Evolutionary conservation across 345 rosid species (phyloP).

Genomic region (Hypericum perforatum): DNA sequence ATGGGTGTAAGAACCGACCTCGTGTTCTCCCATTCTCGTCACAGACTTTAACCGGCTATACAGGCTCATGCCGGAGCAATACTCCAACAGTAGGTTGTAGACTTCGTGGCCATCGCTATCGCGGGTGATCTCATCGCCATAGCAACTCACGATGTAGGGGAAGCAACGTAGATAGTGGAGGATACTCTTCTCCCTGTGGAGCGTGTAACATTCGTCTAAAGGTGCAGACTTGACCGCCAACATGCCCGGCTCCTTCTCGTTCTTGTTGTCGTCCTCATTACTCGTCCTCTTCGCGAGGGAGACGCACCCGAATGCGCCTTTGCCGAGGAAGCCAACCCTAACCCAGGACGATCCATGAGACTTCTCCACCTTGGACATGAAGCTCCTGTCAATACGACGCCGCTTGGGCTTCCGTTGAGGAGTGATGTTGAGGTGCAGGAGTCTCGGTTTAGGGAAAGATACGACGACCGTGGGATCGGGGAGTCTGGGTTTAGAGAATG

Average conservation of each 20-base stretch:
- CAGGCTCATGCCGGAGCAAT: conserved; percentile 1
- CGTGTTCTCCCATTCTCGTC: background rate
- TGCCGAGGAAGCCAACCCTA: background rate
- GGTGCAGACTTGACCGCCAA: conserved; percentile 6
- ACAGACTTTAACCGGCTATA: background rate
- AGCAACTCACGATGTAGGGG: conserved; percentile 4
- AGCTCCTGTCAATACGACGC: no score
- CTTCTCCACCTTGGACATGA: no score
- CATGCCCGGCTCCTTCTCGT: background rate
- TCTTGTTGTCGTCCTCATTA: no score
- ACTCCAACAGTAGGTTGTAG: conserved; percentile 1
- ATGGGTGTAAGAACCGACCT: background rate
- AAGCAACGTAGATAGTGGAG: background rate
- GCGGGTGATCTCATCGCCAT: conserved; percentile 1
- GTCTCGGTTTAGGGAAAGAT: no score
- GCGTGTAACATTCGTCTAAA: background rate
- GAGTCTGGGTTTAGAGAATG: no score
- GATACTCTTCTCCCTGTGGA: background rate
- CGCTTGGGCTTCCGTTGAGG: no score
- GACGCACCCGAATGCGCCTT: background rate
- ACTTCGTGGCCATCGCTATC: background rate
- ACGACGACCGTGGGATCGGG: no score
- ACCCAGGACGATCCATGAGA: no score
- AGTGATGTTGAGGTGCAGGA: no score
- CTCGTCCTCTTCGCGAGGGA: background rate